Evolutionary conservation across 257 asterid genomes (phyloP).

Genomic region (Gentiana straminea): DNA sequence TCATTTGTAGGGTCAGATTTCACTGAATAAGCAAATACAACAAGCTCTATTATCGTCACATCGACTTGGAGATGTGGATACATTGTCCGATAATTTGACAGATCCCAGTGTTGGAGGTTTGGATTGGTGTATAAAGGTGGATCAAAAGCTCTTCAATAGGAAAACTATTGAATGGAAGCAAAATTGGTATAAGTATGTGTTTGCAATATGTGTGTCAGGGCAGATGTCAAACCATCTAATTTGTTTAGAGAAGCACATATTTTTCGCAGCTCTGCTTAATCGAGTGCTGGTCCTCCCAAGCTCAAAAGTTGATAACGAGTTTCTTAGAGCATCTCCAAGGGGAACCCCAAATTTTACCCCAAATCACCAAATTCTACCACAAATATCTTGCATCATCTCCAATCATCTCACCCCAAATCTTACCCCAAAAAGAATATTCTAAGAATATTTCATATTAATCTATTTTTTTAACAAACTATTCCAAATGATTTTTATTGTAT

Average conservation of each 20-base stretch:
- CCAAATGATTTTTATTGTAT: no score
- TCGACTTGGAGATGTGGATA: conserved; percentile 24
- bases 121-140: conserved; percentile 53
- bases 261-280: conserved; percentile 77
- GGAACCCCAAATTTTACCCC: no score
- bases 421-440: no score
- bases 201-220: conserved; percentile 83
- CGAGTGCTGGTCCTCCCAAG: conserved; percentile 83
- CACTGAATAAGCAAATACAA: conserved; percentile 65
- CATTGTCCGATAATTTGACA: conserved; percentile 28
- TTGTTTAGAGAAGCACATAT: conserved; percentile 95
- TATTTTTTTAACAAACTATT: no score
- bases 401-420: no score
- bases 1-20: conserved; percentile 48
- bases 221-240: conserved; percentile 97
- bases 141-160: conserved; percentile 51
- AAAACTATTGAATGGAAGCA: conserved; percentile 82
- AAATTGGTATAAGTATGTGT: conserved; percentile 55
- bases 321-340: no score
- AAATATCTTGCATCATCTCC: no score
- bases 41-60: conserved; percentile 63
- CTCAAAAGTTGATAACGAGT: conserved; percentile 75
- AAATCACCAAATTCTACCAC: no score
- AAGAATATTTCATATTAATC: no score
- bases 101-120: conserved; percentile 36